Evolutionary conservation across 176 grass and related monocot species (phyloP).

Genomic region (Bothriochloa decipiens): DNA sequence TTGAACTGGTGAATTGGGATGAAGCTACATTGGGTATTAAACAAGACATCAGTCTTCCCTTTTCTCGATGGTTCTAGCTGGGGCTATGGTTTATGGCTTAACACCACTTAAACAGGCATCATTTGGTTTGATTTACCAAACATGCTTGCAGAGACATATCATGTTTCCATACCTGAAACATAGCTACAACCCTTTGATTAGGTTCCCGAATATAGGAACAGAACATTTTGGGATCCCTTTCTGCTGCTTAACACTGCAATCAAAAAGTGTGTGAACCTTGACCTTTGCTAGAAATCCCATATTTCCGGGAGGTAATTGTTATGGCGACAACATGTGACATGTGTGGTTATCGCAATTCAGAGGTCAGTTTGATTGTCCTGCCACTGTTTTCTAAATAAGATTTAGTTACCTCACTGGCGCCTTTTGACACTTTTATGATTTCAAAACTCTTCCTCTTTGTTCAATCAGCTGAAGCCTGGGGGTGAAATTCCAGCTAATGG

Average conservation of each 20-base stretch:
- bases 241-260: not conserved
- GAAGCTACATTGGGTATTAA: not conserved
- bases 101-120: not conserved
- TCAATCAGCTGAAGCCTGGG: constrained; percentile 84
- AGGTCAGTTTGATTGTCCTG: constrained; percentile 58
- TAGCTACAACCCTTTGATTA: constrained; percentile 11
- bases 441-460: constrained; percentile 27
- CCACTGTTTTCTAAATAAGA: constrained; percentile 2
- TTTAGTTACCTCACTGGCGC: not conserved
- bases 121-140: not conserved
- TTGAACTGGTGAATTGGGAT: not conserved
- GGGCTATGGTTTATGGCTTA: not conserved
- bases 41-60: not conserved
- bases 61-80: constrained; percentile 17
- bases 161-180: not conserved
- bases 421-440: not conserved
- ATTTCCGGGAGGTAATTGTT: constrained; percentile 90
- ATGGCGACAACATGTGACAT: constrained; percentile 86
- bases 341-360: constrained; percentile 92
- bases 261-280: constrained; percentile 41
- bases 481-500: constrained; percentile 87
- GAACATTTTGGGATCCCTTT: constrained; percentile 1
- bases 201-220: not conserved
- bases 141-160: not conserved
- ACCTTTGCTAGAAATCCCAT: constrained; percentile 84